Base-by-base conservation (phyloP, 768 basidiomycete species). In the Pisolithus tinctorius region DNA sequence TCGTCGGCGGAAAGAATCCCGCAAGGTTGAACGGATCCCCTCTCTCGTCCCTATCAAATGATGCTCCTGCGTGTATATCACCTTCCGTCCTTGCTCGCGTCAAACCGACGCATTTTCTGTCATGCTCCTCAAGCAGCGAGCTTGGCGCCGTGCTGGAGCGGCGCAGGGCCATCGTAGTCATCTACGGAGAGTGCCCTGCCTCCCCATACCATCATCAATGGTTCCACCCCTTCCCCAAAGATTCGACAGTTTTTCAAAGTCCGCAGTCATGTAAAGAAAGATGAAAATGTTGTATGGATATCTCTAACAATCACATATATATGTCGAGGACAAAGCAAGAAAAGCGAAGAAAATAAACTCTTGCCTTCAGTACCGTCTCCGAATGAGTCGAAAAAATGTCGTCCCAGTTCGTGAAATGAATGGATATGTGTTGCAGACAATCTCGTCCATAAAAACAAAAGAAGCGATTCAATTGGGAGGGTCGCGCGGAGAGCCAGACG, bases 11-110 rank as follows among this genome's bases (percentile, higher is more conserved):
- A 60, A 78, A 79, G 66, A 80, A 79, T 8, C 71, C 71, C 30
- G 63, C 61, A 50, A 81, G 66, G 60, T 63, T 75, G 66, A 79
- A 79, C 4, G 77, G 75, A 54, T 80, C 78, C 49, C 70, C 71
- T 39, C 61, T 56, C 47, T 67, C 68, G 30, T 59, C 57, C 20
- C 20, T 20, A 20, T 20, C 20, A 20, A 20, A 20, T 20, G 20
- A 20, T 20, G 20, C 20, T 20, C 20, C 20, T 4, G 13, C 13
- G 34, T 14, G 11, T 34, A 14, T 14, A 34, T 30, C 41, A 31
- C 45, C 17, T 27, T 27, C 16, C 20, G 55, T 55, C 27, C 47
- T 49, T 23, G 42, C 43, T 23, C 55, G 47, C 1, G 52, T 31
- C 11, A 54, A 26, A 10, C n/a, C 30, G 38, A 37, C 44, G 20